Evolutionary conservation across 345 rosid genomes (phyloP), one percentile per base, ranked within the genome.

Genomic region (Hibiscus tridactylites): DNA sequence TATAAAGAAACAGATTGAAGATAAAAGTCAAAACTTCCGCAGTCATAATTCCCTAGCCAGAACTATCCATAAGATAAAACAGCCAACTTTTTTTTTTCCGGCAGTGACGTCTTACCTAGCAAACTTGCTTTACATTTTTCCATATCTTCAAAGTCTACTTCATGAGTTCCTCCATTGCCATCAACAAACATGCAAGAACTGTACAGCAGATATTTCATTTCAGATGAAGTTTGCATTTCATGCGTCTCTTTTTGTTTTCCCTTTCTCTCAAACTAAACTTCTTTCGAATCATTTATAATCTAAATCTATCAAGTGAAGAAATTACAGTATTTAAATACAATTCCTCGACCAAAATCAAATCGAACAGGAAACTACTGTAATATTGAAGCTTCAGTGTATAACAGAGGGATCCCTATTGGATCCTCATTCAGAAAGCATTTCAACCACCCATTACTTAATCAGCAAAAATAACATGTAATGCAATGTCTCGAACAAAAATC

Each of bases 181-280:
- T 87, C 87, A 58, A 90, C 65, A 72, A 82, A 86, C 91, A 82
- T 82, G 74, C 92, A 92, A 68, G 97, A 85, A 74, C 99, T 88
- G 80, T 71, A 81, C 10, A 47, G 69, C 28, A 78, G 75, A 64
- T 62, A 53, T 49, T 62, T 26, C 50, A 58, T 33, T 68, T 76
- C 62, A 73, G 61, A 70, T 26, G 16, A 64, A 59, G 35, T 69
- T 13, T n/a, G 15, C 29, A 13, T 13, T 19, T 42, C 31, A 37
- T 16, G 11, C 29, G 6, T 29, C 44, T 44, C 12, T 11, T 35
- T 42, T 42, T 8, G 1, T 21, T 58, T 57, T 59, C 42, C 26
- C 15, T 28, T 24, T 56, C 21, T 7, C 33, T 59, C 26, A 6
- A 28, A 47, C 39, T 66, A 66, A 26, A 29, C 58, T 37, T 15